phyloP scores from a whole-genome alignment of 75 land plant species.

The Cunninghamia lanceolata region DNA sequence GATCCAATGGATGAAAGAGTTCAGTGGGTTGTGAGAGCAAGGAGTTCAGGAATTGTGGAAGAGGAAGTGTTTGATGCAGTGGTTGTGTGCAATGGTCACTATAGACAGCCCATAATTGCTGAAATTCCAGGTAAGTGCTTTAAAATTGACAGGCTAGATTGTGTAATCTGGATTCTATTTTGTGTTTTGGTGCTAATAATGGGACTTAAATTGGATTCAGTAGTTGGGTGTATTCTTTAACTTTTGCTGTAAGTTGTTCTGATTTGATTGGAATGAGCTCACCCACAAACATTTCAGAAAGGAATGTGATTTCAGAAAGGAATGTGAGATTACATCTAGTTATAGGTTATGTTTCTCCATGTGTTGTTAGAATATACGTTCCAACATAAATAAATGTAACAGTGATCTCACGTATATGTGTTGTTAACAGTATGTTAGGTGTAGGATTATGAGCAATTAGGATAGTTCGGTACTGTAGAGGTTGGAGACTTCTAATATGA shows the following conservation, averaged over 20 bases:
- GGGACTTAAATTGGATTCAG: not conserved
- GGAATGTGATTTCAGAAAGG: too few relatives aligned
- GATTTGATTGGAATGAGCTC: not conserved
- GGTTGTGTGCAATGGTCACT: constrained; percentile 87
- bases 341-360: too few relatives aligned
- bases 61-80: constrained; percentile 89
- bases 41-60: not conserved
- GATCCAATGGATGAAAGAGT: constrained; percentile 10
- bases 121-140: constrained; percentile 56
- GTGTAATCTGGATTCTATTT: not conserved
- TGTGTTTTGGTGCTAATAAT: not conserved
- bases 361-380: too few relatives aligned
- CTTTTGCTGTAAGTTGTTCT: not conserved
- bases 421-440: too few relatives aligned
- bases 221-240: not conserved
- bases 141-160: not conserved
- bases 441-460: too few relatives aligned
- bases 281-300: not conserved
- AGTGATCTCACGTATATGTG: too few relatives aligned
- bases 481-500: too few relatives aligned
- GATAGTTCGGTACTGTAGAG: too few relatives aligned
- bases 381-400: too few relatives aligned
- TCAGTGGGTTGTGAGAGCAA: constrained; percentile 46
- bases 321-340: too few relatives aligned
- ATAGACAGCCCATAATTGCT: constrained; percentile 70